Conservation (phyloP, 2,329 filamentous ascomycete species). For the Colletotrichum cuscutae region DNA sequence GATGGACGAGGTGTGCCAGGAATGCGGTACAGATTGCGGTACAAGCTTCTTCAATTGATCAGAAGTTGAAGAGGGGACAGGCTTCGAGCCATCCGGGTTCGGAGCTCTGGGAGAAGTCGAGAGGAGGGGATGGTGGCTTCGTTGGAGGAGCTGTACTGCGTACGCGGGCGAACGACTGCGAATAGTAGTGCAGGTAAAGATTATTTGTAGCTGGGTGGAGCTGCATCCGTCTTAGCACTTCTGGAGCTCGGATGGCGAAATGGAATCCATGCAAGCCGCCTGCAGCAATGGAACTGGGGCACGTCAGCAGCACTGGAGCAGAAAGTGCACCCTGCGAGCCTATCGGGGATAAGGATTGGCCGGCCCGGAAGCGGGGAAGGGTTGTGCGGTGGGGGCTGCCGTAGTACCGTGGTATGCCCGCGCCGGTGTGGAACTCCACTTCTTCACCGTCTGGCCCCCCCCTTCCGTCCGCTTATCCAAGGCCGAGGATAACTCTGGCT, state of each 20-base stretch:
- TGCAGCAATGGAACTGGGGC: too few relatives aligned
- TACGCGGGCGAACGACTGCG: background rate
- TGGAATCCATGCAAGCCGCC: conserved; percentile 26
- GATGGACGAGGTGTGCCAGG: background rate
- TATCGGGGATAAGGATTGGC: conserved; percentile 34
- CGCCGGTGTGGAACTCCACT: conserved; percentile 18
- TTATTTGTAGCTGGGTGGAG: conserved; percentile 31
- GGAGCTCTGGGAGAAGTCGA: background rate
- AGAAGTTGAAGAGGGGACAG: background rate
- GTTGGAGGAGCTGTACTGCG: background rate
- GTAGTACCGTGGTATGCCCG: background rate
- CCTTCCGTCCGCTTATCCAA: conserved; percentile 7
- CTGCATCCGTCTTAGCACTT: conserved; percentile 26
- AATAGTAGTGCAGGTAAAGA: background rate
- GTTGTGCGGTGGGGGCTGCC: background rate
- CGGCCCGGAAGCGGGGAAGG: conserved; percentile 30
- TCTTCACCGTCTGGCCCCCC: conserved; percentile 6
- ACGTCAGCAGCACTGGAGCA: conserved; percentile 14
- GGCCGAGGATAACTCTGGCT: background rate
- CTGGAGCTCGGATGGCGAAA: conserved; percentile 33
- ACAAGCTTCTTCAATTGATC: background rate
- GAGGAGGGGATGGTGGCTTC: background rate
- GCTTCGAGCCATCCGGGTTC: background rate
- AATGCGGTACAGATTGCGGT: too few relatives aligned
- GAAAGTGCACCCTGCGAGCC: conserved; percentile 11